phyloP scores from a whole-genome alignment of 768 basidiomycete species.

The Hericium erinaceus region DNA sequence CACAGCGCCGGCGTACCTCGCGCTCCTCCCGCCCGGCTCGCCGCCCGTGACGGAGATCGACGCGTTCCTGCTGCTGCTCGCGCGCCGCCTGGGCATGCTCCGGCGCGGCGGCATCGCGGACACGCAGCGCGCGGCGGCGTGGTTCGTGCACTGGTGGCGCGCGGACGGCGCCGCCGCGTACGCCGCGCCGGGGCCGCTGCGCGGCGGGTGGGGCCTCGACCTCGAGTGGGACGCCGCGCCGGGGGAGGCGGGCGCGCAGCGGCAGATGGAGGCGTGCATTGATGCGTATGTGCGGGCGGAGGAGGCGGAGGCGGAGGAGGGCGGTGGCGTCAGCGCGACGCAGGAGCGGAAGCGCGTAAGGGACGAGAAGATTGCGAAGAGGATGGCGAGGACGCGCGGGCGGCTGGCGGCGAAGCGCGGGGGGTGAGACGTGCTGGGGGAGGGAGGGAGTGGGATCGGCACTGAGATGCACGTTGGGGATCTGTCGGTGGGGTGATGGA shows the following conservation, averaged over 20 bases:
- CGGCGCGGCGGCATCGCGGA: slow-evolving; percentile 69
- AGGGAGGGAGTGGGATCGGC: too few relatives aligned
- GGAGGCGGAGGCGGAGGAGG: slow-evolving; percentile 41
- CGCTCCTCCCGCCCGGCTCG: slow-evolving; percentile 45
- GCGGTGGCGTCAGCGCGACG: slow-evolving; percentile 55
- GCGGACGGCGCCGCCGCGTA: slow-evolving; percentile 55
- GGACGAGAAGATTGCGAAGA: slow-evolving; percentile 30
- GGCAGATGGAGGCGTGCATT: slow-evolving; percentile 65
- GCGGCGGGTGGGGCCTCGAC: slow-evolving; percentile 81
- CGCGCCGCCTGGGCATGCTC: slow-evolving; percentile 72
- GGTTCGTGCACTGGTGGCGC: slow-evolving; percentile 87
- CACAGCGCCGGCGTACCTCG: slow-evolving; percentile 62
- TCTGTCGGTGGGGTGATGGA: too few relatives aligned
- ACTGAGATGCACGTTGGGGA: too few relatives aligned
- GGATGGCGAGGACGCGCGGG: slow-evolving; percentile 26
- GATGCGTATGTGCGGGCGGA: slow-evolving; percentile 38
- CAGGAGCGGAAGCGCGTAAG: slow-evolving; percentile 56
- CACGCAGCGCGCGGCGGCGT: slow-evolving; percentile 59
- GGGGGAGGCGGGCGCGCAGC: slow-evolving; percentile 33
- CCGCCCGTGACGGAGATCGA: slow-evolving; percentile 51
- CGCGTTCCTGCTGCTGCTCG: slow-evolving; percentile 62
- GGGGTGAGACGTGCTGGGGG: not conserved
- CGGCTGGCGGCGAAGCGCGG: slow-evolving; percentile 13
- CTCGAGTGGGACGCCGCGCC: slow-evolving; percentile 49
- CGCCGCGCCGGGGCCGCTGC: slow-evolving; percentile 23